Conservation (phyloP, 371 early-diverging fungal species). For the Dichotomocladium elegans region DNA sequence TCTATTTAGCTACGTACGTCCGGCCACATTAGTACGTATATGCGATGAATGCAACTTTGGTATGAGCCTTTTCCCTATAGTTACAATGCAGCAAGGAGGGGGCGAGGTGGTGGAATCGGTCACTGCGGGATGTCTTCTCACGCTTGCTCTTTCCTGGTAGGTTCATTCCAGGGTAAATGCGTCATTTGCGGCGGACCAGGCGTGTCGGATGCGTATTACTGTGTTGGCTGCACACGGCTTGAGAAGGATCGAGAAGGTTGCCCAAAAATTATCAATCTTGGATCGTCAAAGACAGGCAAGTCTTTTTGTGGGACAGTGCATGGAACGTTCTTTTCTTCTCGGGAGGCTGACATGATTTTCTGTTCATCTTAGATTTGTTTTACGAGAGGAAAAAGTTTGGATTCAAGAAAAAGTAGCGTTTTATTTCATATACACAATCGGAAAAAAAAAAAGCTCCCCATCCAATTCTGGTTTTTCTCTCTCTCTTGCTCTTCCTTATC, state of each 20-base stretch:
- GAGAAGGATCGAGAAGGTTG: conserved; percentile 98
- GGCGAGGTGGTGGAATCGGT: no score
- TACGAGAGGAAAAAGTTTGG: conserved; percentile 95
- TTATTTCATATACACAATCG: not conserved
- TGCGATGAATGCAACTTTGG: conserved; percentile 98
- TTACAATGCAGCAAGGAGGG: no score
- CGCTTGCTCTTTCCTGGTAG: conserved; percentile 2
- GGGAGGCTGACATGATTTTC: not conserved
- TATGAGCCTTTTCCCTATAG: no score
- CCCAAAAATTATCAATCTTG: conserved; percentile 92
- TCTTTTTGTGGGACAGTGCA: no score
- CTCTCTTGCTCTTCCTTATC: not conserved
- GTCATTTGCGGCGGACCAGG: conserved; percentile 91
- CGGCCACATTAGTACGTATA: conserved; percentile 83
- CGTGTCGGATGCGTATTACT: conserved; percentile 95
- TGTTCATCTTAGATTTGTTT: conserved; percentile 76
- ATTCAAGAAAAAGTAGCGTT: conserved; percentile 57
- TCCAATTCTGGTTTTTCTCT: no score
- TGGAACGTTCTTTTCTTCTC: not conserved
- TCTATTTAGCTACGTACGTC: conserved; percentile 69
- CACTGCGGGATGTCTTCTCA: no score
- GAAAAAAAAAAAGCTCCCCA: no score
- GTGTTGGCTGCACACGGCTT: conserved; percentile 84
- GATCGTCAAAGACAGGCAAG: conserved; percentile 66
- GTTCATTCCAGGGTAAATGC: conserved; percentile 87